Evolutionary conservation across 352 stramenopile genomes (phyloP).

Genomic region (Phytophthora macrochlamydospora): DNA sequence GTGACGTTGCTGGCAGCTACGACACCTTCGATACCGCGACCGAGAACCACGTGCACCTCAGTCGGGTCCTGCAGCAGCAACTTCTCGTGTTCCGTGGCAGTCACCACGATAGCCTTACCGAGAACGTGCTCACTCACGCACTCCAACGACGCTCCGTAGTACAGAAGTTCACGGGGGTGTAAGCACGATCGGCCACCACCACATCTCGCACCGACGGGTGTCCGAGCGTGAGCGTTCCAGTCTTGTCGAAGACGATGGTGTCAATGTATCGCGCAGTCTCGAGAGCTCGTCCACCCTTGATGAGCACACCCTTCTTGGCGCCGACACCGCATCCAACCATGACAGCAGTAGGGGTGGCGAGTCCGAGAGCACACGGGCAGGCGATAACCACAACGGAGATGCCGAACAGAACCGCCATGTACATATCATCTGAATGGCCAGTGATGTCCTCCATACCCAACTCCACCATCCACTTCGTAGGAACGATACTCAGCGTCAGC

Average conservation of each 20-base stretch:
- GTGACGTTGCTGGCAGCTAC: constrained; percentile 39
- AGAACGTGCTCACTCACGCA: constrained; percentile 88
- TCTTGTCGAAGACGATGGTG: constrained; percentile 94
- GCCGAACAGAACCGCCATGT: constrained; percentile 80
- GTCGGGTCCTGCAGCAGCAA: constrained; percentile 71
- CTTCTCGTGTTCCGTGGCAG: constrained; percentile 79
- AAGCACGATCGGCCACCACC: constrained; percentile 64
- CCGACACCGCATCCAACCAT: constrained; percentile 90
- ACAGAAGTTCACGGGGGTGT: constrained; percentile 73
- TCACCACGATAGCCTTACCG: constrained; percentile 82
- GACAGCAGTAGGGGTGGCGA: constrained; percentile 86
- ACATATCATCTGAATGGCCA: constrained; percentile 70
- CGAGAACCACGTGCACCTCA: constrained; percentile 76
- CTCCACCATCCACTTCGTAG: constrained; percentile 18
- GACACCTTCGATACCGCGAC: constrained; percentile 77
- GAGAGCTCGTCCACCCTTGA: constrained; percentile 85
- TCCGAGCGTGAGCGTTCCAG: constrained; percentile 89
- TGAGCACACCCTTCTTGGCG: constrained; percentile 87
- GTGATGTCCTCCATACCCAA: constrained; percentile 36
- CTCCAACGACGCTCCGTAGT: constrained; percentile 81
- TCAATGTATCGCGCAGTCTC: constrained; percentile 87
- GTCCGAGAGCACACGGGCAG: constrained; percentile 82
- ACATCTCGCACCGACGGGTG: constrained; percentile 84
- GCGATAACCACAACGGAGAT: constrained; percentile 91
- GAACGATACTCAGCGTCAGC: constrained; percentile 17